These are phyloP conservation scores for Persicaria tinctoria DNA, from an alignment of 148 eudicot species.

Conservation along the genomic window DNA sequence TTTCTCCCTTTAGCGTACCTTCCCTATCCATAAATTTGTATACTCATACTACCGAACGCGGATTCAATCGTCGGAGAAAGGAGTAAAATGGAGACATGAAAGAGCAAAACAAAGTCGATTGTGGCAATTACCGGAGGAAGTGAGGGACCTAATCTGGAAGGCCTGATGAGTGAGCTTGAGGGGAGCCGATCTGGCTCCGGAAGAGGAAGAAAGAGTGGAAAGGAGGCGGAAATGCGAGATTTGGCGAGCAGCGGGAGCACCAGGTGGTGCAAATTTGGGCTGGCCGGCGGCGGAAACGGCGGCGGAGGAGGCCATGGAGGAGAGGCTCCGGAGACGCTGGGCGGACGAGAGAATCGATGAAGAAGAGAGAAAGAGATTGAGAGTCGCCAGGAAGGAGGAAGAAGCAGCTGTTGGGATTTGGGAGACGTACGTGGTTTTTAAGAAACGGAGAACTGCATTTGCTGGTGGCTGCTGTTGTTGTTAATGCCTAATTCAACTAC, in stretches of 20 bases:
- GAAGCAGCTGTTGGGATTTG: neutral
- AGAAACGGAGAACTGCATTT: neutral
- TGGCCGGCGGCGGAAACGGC: slow-evolving; percentile 39
- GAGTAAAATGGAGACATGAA: neutral
- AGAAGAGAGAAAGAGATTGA: slow-evolving; percentile 14
- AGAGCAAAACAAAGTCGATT: neutral
- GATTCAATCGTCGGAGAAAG: neutral
- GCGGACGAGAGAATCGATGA: slow-evolving; percentile 17
- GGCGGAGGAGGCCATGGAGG: slow-evolving; percentile 6
- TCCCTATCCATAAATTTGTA: no score
- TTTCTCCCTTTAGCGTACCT: no score
- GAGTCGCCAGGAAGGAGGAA: slow-evolving; percentile 18
- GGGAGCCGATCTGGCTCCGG: slow-evolving; percentile 11
- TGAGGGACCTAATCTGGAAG: slow-evolving; percentile 23
- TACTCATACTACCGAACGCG: neutral
- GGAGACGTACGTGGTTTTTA: neutral
- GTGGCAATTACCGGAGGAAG: slow-evolving; percentile 28
- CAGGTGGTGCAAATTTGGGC: slow-evolving; percentile 21
- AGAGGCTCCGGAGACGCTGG: slow-evolving; percentile 11
- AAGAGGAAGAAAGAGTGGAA: slow-evolving; percentile 12
- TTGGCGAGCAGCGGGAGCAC: slow-evolving; percentile 21
- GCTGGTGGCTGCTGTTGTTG: neutral
- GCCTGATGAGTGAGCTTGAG: slow-evolving; percentile 17
- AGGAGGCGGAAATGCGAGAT: slow-evolving; percentile 21
- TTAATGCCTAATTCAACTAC: no score